Evolutionary conservation across 1,139 yeast genomes (phyloP).

Genomic region (Hyphopichia buzzinii): DNA sequence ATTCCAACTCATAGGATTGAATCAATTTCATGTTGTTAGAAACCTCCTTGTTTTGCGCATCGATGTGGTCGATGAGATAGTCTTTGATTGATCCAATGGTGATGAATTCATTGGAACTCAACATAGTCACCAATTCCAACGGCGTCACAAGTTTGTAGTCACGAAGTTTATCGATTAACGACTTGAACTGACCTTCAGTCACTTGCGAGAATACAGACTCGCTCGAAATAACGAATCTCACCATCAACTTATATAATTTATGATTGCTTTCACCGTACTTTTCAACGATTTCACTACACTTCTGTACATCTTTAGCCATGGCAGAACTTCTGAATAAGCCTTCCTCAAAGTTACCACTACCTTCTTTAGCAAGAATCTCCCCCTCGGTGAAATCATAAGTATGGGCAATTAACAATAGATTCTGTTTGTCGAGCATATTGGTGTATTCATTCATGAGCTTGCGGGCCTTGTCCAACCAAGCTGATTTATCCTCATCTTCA

Average conservation of each 20-base stretch:
- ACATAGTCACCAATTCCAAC: constrained; percentile 67
- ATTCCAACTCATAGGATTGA: constrained; percentile 67
- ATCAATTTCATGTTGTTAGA: constrained; percentile 65
- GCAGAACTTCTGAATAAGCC: constrained; percentile 66
- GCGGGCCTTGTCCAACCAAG: constrained; percentile 69
- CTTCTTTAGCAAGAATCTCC: constrained; percentile 34
- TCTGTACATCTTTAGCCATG: constrained; percentile 54
- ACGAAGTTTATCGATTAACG: constrained; percentile 49
- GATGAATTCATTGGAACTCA: constrained; percentile 62
- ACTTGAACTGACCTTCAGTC: constrained; percentile 49
- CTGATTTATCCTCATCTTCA: constrained; percentile 26
- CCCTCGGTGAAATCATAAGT: constrained; percentile 57
- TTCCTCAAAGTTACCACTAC: constrained; percentile 49
- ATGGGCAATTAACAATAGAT: constrained; percentile 65
- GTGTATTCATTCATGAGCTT: constrained; percentile 45
- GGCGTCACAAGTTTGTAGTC: constrained; percentile 62
- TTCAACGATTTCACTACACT: constrained; percentile 55
- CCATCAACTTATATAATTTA: constrained; percentile 63
- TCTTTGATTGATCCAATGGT: constrained; percentile 75
- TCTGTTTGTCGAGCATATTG: constrained; percentile 51
- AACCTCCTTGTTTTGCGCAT: constrained; percentile 63
- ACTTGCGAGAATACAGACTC: constrained; percentile 52
- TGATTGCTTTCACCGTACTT: constrained; percentile 63
- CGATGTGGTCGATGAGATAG: constrained; percentile 62
- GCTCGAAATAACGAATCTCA: constrained; percentile 63